Conservation (phyloP, 2,329 filamentous ascomycete species). For the Venturiaceae sp. region DNA sequence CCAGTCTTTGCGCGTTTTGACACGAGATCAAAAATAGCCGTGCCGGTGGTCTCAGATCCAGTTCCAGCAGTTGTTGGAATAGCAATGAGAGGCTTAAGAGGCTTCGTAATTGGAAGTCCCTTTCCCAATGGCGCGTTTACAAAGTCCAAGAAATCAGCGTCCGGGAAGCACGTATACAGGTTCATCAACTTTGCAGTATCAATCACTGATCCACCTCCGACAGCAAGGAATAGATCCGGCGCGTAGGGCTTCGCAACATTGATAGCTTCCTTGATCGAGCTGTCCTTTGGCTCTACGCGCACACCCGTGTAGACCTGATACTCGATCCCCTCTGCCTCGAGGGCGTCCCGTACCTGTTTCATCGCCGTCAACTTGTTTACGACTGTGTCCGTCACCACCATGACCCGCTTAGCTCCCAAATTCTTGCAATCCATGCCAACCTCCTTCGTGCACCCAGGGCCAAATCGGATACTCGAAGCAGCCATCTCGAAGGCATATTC, state of each 20-base stretch:
- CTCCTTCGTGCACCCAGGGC: conserved; percentile 85
- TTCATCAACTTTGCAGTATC: conserved; percentile 99
- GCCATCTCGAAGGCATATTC: conserved; percentile 99
- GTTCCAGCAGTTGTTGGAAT: conserved; percentile 81
- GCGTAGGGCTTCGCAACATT: conserved; percentile 69
- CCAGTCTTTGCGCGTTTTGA: conserved; percentile 88
- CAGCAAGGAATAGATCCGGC: conserved; percentile 85
- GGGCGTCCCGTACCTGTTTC: conserved; percentile 74
- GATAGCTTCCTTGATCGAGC: conserved; percentile 82
- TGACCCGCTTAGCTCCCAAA: conserved; percentile 75
- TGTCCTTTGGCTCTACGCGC: conserved; percentile 88
- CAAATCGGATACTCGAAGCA: conserved; percentile 87
- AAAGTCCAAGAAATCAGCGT: conserved; percentile 93
- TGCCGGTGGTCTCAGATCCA: conserved; percentile 90
- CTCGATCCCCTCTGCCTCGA: conserved; percentile 67
- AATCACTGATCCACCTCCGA: conserved; percentile 88
- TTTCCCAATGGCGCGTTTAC: conserved; percentile 91
- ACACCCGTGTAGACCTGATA: conserved; percentile 76
- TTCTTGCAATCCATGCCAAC: conserved; percentile 98
- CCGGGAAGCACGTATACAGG: conserved; percentile 80
- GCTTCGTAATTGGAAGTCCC: conserved; percentile 62
- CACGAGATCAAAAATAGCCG: conserved; percentile 94
- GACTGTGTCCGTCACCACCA: conserved; percentile 81
- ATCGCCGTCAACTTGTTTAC: conserved; percentile 80
- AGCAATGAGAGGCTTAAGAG: conserved; percentile 67